Evolutionary conservation across 306 rosid genomes (phyloP), one percentile per base, ranked within the genome.

Genomic region (Sophora flavescens): DNA sequence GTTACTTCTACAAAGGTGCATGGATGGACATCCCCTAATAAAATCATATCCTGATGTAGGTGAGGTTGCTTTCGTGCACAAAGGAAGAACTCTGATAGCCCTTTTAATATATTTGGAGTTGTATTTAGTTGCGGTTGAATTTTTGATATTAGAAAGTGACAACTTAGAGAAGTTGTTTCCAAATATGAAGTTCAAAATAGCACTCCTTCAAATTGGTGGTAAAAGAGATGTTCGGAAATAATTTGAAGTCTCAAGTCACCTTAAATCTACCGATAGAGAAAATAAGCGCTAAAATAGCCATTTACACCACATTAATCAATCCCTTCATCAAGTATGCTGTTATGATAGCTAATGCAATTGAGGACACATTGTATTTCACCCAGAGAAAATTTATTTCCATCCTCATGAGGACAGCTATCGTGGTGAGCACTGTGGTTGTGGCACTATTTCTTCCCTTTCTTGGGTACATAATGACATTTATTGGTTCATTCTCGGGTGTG

Each of bases 141-240:
- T 95, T 78, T 75, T 92, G 50, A 95, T 95, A 59, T 82, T 95
- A 2, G 97, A 89, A 64, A 97, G 96, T 2, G 97, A 94, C 32
- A 95, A 95, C 84, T 81, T 94, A 39, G 60, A 83, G 45, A 85
- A 90, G 2, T 38, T 95, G 2, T 81, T 92, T 15, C 96, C 96
- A 0, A 22, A 75, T 3, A 33, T 42, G 0, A 87, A 63, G 38
- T 3, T 87, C 44, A 82, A 81, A n/a, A 17, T 88, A 0, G 80
- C 53, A 0, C 92, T 93, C 6, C 51, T 89, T 7, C 39, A 50
- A 14, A 60, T 95, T 15, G 69, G 84, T 14, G 91, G 93, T 1
- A 78, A 75, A 38, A 79, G 82, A 1, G 72, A 93, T 89, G 93
- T 93, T 79, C 33, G 97, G 93, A 68, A 63, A 77, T 6, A 0